Evolutionary conservation across 2,329 filamentous ascomycete species (phyloP).

Genomic region (Lithohypha guttulata): DNA sequence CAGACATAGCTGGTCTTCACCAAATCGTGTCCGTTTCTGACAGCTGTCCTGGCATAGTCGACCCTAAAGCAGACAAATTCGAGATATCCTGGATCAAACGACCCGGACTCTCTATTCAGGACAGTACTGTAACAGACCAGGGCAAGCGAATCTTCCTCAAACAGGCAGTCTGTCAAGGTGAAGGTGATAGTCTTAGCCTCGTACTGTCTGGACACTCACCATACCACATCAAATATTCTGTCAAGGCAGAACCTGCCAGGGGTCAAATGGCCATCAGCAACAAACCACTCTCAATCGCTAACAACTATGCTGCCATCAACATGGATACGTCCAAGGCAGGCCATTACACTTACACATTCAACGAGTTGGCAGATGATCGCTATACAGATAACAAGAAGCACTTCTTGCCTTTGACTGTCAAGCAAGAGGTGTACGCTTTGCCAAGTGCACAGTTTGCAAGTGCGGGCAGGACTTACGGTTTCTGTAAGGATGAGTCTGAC

Average conservation of each 20-base stretch:
- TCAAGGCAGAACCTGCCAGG: conserved; percentile 58
- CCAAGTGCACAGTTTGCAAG: conserved; percentile 73
- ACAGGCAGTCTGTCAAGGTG: conserved; percentile 81
- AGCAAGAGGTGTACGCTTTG: conserved; percentile 74
- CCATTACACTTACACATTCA: conserved; percentile 75
- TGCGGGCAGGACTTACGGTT: conserved; percentile 88
- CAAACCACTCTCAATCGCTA: conserved; percentile 61
- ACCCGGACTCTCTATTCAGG: conserved; percentile 58
- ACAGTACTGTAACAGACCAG: conserved; percentile 51
- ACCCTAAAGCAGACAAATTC: conserved; percentile 62
- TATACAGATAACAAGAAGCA: conserved; percentile 64
- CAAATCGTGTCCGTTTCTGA: conserved; percentile 70
- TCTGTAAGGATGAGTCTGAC: conserved; percentile 57
- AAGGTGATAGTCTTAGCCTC: conserved; percentile 80
- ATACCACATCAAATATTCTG: conserved; percentile 71
- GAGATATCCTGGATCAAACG: conserved; percentile 76
- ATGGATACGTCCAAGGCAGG: conserved; percentile 82
- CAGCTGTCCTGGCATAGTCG: conserved; percentile 72
- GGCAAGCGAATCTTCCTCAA: conserved; percentile 54
- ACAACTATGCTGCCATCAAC: conserved; percentile 64
- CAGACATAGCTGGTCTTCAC: conserved; percentile 61
- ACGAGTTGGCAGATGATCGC: conserved; percentile 69
- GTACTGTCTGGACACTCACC: conserved; percentile 70
- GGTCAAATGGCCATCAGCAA: conserved; percentile 55
- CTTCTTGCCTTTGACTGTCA: conserved; percentile 57